Percentiles rank a stretch among this genome's conserved stretches.
phyloP scores from a whole-genome alignment of 2,329 filamentous ascomycete genomes.

The Penicillium sp. region DNA sequence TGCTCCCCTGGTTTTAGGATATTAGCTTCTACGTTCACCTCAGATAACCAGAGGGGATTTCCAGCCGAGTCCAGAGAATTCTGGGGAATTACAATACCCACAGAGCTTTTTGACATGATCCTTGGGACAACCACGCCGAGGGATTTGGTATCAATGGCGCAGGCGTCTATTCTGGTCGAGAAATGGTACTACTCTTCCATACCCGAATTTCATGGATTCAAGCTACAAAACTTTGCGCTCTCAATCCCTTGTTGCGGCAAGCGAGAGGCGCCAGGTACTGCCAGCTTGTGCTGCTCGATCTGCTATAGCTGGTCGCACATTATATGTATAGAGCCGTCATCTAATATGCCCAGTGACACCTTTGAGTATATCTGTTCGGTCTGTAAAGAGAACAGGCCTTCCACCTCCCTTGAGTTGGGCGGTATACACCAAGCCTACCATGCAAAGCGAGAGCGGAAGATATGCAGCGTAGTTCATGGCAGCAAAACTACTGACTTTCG shows the following conservation, averaged over 20 bases:
- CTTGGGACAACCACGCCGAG: conserved; percentile 22
- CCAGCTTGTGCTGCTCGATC: conserved; percentile 12
- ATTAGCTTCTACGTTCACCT: conserved; percentile 28
- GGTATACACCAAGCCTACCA: background rate
- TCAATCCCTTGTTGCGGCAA: conserved; percentile 33
- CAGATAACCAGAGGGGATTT: conserved; percentile 29
- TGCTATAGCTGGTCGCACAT: conserved; percentile 5
- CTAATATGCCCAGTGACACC: background rate
- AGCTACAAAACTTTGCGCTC: conserved; percentile 19
- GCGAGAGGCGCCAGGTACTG: conserved; percentile 22
- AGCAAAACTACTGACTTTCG: conserved; percentile 14
- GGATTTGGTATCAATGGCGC: conserved; percentile 29
- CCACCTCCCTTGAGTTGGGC: background rate
- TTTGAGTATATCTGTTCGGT: background rate
- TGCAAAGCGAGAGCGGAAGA: background rate
- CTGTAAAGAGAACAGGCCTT: background rate
- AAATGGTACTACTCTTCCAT: conserved; percentile 30
- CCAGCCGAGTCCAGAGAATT: conserved; percentile 20
- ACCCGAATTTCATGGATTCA: conserved; percentile 25
- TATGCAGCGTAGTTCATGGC: background rate
- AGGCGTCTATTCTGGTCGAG: conserved; percentile 28
- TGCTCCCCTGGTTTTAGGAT: conserved; percentile 33
- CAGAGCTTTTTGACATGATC: conserved; percentile 23
- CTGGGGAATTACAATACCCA: conserved; percentile 16
- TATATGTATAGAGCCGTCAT: background rate